phyloP scores from a whole-genome alignment of 441 rosid genomes.

The Syzygium malaccense region DNA sequence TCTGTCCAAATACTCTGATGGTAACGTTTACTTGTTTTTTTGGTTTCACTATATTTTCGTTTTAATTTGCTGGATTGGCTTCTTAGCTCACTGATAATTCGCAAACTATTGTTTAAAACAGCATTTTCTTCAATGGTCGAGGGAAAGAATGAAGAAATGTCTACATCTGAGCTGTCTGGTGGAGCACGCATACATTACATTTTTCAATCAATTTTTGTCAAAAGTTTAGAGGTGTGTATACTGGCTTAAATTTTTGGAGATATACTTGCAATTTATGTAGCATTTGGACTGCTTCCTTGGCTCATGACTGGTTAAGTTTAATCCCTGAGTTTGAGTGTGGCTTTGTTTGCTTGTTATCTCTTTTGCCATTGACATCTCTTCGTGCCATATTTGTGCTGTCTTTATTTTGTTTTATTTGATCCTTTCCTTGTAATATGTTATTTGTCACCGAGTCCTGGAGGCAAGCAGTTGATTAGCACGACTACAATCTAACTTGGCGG shows the following conservation, averaged over 20 bases:
- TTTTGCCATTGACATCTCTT: not conserved
- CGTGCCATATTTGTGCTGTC: not conserved
- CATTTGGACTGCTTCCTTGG: not conserved
- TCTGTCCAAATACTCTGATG: conserved; percentile 90
- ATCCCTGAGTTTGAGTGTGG: not conserved
- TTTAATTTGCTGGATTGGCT: not conserved
- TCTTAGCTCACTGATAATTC: conserved; percentile 6
- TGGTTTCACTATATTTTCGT: not conserved
- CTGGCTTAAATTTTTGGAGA: not conserved
- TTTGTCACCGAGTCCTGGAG: not conserved
- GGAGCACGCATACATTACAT: conserved; percentile 90
- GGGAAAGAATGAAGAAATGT: conserved; percentile 86
- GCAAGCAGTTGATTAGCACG: not conserved
- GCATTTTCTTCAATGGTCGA: conserved; percentile 81
- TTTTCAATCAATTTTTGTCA: conserved; percentile 79
- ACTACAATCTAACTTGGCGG: not conserved
- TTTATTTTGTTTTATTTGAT: not conserved
- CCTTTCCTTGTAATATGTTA: not conserved
- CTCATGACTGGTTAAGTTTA: not conserved
- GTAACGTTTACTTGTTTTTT: conserved; percentile 20
- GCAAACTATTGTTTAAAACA: conserved; percentile 28
- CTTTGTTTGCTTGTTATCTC: not conserved
- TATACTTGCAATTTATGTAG: not conserved
- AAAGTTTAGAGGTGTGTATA: conserved; percentile 65
- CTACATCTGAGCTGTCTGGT: conserved; percentile 81